phyloP scores from a whole-genome alignment of 2,329 filamentous ascomycete species.

The Penicillium sp. region DNA sequence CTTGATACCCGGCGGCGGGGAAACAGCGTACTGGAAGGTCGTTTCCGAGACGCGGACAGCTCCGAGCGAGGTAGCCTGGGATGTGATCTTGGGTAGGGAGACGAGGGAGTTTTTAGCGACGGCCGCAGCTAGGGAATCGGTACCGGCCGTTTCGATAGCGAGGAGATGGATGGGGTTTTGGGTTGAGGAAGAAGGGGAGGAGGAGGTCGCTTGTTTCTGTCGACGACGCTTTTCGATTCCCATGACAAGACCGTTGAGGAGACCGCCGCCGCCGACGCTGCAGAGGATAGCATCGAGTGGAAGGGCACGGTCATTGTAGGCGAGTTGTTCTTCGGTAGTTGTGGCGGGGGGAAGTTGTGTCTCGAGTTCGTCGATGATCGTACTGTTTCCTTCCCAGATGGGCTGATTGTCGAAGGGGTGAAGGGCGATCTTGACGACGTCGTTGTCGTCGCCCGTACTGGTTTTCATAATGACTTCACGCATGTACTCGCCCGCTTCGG shows the following conservation, averaged over 20 bases:
- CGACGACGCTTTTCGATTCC: constrained; percentile 55
- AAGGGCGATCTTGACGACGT: constrained; percentile 41
- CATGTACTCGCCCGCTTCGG: constrained; percentile 66
- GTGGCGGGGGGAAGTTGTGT: constrained; percentile 38
- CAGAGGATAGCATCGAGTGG: constrained; percentile 69
- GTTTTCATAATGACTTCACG: constrained; percentile 48
- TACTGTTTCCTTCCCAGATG: constrained; percentile 47
- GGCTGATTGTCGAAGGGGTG: constrained; percentile 46
- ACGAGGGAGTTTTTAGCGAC: constrained; percentile 54
- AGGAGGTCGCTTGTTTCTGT: constrained; percentile 27
- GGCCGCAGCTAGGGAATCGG: constrained; percentile 64
- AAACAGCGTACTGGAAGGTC: constrained; percentile 62
- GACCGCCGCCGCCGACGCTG: constrained; percentile 74
- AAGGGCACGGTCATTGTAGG: constrained; percentile 30
- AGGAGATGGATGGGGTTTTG: constrained; percentile 52
- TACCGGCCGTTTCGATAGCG: constrained; percentile 72
- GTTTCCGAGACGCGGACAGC: constrained; percentile 65
- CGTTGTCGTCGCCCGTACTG: constrained; percentile 22
- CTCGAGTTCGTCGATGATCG: constrained; percentile 44
- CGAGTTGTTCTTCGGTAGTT: constrained; percentile 31
- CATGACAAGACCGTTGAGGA: constrained; percentile 71
- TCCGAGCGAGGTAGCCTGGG: constrained; percentile 69
- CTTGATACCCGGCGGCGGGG: constrained; percentile 44
- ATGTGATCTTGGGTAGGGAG: constrained; percentile 68
- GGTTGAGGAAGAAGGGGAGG: constrained; percentile 13